Base-by-base conservation (phyloP, 1,284 basidiomycete genomes). In the Tilletia caries region DNA sequence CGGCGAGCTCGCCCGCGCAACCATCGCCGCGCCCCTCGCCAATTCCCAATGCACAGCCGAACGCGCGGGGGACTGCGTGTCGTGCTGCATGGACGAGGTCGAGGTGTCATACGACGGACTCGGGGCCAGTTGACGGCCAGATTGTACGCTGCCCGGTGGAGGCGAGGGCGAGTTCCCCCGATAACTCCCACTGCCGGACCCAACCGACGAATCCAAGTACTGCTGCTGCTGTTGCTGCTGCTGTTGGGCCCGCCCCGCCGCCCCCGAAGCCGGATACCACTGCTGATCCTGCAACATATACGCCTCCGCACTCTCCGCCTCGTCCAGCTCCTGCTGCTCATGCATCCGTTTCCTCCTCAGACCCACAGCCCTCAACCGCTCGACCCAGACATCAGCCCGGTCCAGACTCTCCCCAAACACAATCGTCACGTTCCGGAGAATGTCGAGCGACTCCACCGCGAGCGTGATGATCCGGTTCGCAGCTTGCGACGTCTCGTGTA, bases 341-440 rank as follows among this genome's bases (percentile, higher is more conserved):
- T 80, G 77, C 64, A 73, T 70, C 2, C 78, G 71, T 69, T 80
- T 79, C 20, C 79, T 70, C 60, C 79, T 78, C 41, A 79, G 67
- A 32, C 77, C 77, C 1, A 79, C 48, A 20, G 79, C 73, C 46
- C 76, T 69, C 15, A 81, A 73, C n/a, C 80, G 71, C 69, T 80
- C 79, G 8, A 90, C 91, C 76, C 84, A 94, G 87, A 90, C 87
- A 82, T 95, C 93, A 37, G 93, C 93, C 66, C 91, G 87, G 78
- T 94, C 92, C 79, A 95, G 86, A 73, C 90, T 92, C 73, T 95
- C 93, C 77, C 89, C 91, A 76, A 95, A 91, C 25, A 95, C 91
- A 1, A 88, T 87, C 10, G 92, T 92, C 27, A 95, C 91, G 44
- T 91, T 89, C 46, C 90, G 87, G 86, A 95, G 89, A 90, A 95